Base-by-base conservation (phyloP, 768 basidiomycete species). In the Serendipita sp. region DNA sequence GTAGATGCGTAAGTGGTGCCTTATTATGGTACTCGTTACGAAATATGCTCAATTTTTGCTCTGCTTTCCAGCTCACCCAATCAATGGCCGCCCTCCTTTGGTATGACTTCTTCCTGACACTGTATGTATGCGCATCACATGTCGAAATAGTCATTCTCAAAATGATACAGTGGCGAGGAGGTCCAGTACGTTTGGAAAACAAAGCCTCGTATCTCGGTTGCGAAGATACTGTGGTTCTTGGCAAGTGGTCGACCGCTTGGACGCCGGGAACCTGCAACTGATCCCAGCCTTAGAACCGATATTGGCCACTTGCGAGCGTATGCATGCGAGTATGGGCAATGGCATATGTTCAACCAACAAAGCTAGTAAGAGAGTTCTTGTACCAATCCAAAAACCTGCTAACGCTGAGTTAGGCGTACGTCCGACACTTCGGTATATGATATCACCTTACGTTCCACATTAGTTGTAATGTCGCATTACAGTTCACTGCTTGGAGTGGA, bases 401-500 rank as follows among this genome's bases (percentile, higher is more conserved):
- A 36, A 60, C 56, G 10, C 35, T 18, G 10, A 36, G 16, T 60
- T n/a, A 60, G 56, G 56, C 35, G 56, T 60, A 60, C 34, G 56
- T 60, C 28, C 32, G 32, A 23, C 32, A 10, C 7, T 32, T 10
- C 34, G 4, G 10, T 28, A 1, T 8, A 32, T 8, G 35, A n/a
- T 10, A 32, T 36, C 35, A 11, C 13, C 56, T n/a, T 51, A 51
- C 32, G 16, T 11, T 11, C 18, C 0, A 60, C 28, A 10, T 23
- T 60, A 60, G 56, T 10, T 60, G 56, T 36, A 32, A 36, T 32
- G n/a, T 60, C 10, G 56, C 56, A 11, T 28, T 60, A 28, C 56
- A 60, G n/a, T 60, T 60, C 56, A 60, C 56, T 36, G 56, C 56
- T 10, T 60, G 56, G 56, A 60, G 28, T 28, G 56, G 56, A 8